Evolutionary conservation across 225 moss, liverwort and hornwort species (phyloP).

Genomic region (Ulota crispa): DNA sequence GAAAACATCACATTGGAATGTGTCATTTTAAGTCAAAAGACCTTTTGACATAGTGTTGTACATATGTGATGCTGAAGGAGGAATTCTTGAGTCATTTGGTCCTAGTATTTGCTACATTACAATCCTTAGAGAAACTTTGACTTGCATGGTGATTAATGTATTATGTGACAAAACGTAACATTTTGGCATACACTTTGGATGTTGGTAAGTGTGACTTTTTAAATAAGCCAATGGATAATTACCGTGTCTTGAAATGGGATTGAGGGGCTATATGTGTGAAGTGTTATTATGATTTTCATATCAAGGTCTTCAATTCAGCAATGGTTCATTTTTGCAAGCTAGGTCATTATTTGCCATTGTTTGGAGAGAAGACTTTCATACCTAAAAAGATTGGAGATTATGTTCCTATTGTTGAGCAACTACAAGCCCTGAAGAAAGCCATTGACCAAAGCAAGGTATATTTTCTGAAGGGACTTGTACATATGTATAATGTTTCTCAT

Average conservation of each 20-base stretch:
- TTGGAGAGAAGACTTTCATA: constrained; percentile 54
- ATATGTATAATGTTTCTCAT: neutral
- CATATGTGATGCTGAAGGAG: neutral
- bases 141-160: neutral
- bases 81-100: neutral
- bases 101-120: neutral
- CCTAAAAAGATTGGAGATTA: constrained; percentile 37
- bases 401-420: constrained; percentile 67
- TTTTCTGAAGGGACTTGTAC: neutral
- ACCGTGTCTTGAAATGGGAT: neutral
- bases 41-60: neutral
- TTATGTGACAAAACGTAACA: neutral
- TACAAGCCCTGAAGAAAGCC: constrained; percentile 69
- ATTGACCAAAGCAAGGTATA: constrained; percentile 85
- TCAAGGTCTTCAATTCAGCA: neutral
- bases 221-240: neutral
- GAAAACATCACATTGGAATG: too few relatives aligned
- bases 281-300: neutral
- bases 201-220: neutral
- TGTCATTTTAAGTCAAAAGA: neutral
- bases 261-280: neutral
- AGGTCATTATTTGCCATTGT: constrained; percentile 74
- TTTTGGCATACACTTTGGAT: neutral
- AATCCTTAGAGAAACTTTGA: neutral
- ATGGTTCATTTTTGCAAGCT: constrained; percentile 53